These are phyloP conservation scores for Pleurozium schreberi DNA, from an alignment of 225 moss, liverwort and hornwort species.

Conservation along the genomic window DNA sequence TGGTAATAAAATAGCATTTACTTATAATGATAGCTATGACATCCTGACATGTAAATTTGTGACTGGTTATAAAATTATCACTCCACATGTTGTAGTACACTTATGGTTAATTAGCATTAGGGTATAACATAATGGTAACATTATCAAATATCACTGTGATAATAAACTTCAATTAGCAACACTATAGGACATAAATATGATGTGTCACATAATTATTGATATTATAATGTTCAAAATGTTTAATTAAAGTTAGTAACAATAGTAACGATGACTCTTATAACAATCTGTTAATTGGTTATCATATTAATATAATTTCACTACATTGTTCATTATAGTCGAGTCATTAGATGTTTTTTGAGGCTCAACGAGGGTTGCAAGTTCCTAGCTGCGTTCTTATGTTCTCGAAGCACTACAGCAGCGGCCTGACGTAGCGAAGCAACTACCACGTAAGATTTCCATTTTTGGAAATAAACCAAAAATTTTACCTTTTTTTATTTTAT, in stretches of 20 bases:
- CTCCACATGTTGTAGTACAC: background rate
- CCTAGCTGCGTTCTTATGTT: too few species aligned
- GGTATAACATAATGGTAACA: background rate
- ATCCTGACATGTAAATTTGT: background rate
- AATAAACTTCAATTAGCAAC: background rate
- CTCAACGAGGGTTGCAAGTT: too few species aligned
- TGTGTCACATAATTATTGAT: background rate
- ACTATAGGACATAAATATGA: background rate
- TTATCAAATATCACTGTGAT: background rate
- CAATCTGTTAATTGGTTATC: too few species aligned
- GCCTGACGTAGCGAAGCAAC: too few species aligned
- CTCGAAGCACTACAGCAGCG: too few species aligned
- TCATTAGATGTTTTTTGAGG: too few species aligned
- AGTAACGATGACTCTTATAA: too few species aligned
- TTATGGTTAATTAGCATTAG: background rate
- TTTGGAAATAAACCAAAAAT: too few species aligned
- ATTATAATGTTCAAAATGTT: background rate
- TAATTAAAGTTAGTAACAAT: background rate
- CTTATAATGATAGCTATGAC: background rate
- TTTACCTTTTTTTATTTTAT: too few species aligned
- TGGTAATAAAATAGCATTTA: background rate
- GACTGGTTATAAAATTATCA: background rate
- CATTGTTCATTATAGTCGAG: too few species aligned
- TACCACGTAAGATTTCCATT: too few species aligned
- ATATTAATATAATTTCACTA: too few species aligned